Base-by-base conservation (phyloP, 352 stramenopile genomes). In the Pythium sp. region DNA sequence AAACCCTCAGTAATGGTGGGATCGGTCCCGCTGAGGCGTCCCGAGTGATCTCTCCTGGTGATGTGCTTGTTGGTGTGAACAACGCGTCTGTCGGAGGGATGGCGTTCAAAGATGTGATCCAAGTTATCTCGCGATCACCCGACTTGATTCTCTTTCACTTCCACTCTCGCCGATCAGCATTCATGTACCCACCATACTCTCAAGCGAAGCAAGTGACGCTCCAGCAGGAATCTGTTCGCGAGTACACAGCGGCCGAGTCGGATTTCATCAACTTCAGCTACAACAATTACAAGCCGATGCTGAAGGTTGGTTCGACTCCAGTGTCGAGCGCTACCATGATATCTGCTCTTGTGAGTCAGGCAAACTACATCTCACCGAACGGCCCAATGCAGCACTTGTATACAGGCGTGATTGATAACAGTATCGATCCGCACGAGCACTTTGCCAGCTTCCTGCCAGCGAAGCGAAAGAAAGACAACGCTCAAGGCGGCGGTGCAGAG, bases 351-450 rank as follows among this genome's bases (percentile, higher is more conserved):
- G 72, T 75, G 65, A 76, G 78, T 43, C 65, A 80, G 57, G 69
- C 82, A 20, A 92, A 80, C 58, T 94, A 90, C 56, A 90, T 91
- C 22, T 76, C 86, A 5, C 88, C 89, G 26, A 94, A 71, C 28
- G 89, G 89, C 12, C 87, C 89, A 8, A 94, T 97, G 87, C 87
- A 95, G 58, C 87, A 95, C 69, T 65, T 97, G 53, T 94, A 95
- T 53, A 81, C 89, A 2, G 89, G 85, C 0, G 90, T 95, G 20
- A 87, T 95, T n/a, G 87, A 95, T 72, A 95, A 95, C 69, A 95
- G 82, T 46, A 93, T 97, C 53, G 89, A 97, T 62, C 88, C 89
- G 7, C 87, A 97, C 36, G 89, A 97, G 36, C 89, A 95, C 63
- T 97, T 95, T 58, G 86, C 86, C 2, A 97, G 87, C 57, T 97